Evolutionary conservation across 1,284 basidiomycete species (phyloP).

Genomic region (Ceratobasidium sp.): DNA sequence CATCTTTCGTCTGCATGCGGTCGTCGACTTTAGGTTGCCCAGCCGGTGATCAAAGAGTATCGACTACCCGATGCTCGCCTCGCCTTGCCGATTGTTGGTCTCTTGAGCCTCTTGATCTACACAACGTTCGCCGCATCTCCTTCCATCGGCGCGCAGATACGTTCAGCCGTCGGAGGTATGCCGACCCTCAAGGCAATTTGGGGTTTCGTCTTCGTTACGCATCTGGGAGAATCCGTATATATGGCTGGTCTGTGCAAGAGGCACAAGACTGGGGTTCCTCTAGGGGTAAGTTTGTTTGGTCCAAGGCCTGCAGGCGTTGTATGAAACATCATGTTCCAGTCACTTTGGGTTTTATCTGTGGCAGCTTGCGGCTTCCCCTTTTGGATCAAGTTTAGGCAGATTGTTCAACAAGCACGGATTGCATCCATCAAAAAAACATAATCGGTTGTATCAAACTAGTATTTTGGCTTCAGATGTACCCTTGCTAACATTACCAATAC

Average conservation of each 20-base stretch:
- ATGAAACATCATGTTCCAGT: conserved; percentile 38
- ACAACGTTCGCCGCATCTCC: conserved; percentile 7
- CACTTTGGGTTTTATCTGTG: conserved; percentile 59
- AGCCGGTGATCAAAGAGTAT: conserved; percentile 4
- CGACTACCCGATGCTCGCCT: not conserved
- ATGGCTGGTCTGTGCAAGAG: conserved; percentile 60
- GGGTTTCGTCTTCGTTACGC: conserved; percentile 50
- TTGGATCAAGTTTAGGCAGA: conserved; percentile 59
- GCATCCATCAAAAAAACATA: conserved; percentile 72
- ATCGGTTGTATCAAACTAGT: not conserved
- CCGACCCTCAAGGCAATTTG: conserved; percentile 49
- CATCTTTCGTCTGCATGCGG: not conserved
- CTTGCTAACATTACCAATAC: not conserved
- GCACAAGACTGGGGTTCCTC: conserved; percentile 60
- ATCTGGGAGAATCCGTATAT: conserved; percentile 63
- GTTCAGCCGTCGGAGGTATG: conserved; percentile 39
- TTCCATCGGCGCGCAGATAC: conserved; percentile 13
- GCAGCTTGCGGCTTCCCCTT: conserved; percentile 62
- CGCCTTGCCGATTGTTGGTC: not conserved
- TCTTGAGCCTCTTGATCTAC: conserved; percentile 1
- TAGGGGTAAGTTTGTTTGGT: conserved; percentile 58
- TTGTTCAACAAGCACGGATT: conserved; percentile 68
- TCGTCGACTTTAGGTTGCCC: not conserved
- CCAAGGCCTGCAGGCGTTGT: not conserved
- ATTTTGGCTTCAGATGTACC: not conserved